Base-by-base conservation (phyloP, 2,329 filamentous ascomycete genomes). In the Arthrobotrys sphaeroides region DNA sequence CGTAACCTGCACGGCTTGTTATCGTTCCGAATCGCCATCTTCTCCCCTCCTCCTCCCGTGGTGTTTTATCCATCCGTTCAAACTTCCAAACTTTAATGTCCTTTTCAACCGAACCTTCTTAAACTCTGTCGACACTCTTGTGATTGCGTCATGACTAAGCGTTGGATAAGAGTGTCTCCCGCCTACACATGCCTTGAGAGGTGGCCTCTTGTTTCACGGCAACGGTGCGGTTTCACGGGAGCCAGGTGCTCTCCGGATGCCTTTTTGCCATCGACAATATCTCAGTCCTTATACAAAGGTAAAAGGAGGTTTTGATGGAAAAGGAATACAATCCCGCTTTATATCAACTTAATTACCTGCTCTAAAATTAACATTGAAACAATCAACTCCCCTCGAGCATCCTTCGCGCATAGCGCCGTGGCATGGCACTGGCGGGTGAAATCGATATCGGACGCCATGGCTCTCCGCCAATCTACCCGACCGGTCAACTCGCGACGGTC, bases 401-500 rank as follows among this genome's bases (percentile, higher is more conserved):
- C 13, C 45, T 16, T 36, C n/a, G 45, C 42, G 33, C 26, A 53
- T 33, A 26, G 47, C 26, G 47, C 47, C 31, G n/a, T 24, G 47
- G n/a, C 5, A 31, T 20, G 47, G n/a, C 5, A 31, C 24, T 10
- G 42, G 33, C 61, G 61, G 61, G 61, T 53, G 61, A 65, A 55
- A 64, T 38, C 42, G 28, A 40, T 55, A 53, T 53, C 47, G 26
- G 47, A 31, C 53, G 31, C 43, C 22, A 53, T 61, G 55, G 55
- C 65, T 28, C 28, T 51, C 53, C 53, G 53, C 53, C 65, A 67
- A 59, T 59, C 64, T 53, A 59, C 20, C 64, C 64, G 64, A 31
- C 33, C 33, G 33, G 51, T 33, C 28, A 42, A 31, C 40, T 22
- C 26, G 28, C 51, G 18, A 38, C n/a, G 64, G 45, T 62, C 55